Conservation (phyloP, 768 basidiomycete genomes). For the Podaxis mareebaensis region DNA sequence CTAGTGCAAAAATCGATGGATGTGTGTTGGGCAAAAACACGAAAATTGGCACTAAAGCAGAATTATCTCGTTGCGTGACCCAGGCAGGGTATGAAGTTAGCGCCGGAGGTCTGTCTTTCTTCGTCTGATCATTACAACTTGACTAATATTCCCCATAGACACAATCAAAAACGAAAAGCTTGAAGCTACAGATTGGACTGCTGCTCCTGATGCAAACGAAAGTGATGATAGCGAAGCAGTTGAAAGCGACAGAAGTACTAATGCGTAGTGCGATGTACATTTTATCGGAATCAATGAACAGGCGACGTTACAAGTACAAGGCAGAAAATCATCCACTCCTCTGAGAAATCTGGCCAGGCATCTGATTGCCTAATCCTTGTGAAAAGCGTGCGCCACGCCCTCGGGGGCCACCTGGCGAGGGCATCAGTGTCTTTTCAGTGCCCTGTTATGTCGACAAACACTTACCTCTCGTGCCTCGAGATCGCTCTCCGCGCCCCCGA, state of each 20-base stretch:
- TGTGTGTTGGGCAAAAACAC: constrained; percentile 78
- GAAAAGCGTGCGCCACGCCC: constrained; percentile 82
- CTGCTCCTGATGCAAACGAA: constrained; percentile 21
- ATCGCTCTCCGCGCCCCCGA: constrained; percentile 71
- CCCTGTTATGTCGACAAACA: not conserved
- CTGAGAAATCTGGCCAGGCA: constrained; percentile 47
- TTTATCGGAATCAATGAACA: not conserved
- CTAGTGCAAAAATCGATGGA: constrained; percentile 73
- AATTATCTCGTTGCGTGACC: constrained; percentile 66
- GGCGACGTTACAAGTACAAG: not conserved
- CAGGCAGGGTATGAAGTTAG: constrained; percentile 78
- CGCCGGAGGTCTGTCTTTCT: constrained; percentile 48
- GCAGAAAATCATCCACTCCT: constrained; percentile 11
- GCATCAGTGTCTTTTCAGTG: not conserved
- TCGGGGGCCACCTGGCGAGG: constrained; percentile 51
- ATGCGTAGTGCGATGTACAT: not conserved
- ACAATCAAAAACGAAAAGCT: constrained; percentile 45
- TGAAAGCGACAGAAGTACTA: not conserved
- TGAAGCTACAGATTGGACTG: constrained; percentile 39
- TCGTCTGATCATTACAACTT: not conserved
- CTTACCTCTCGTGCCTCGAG: constrained; percentile 62
- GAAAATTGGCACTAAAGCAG: constrained; percentile 68
- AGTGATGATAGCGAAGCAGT: constrained; percentile 17
- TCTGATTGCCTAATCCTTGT: constrained; percentile 81
- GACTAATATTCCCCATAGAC: constrained; percentile 37